Percentiles rank a stretch among this genome's conserved stretches.
Evolutionary conservation across 1,139 yeast genomes (phyloP).

Genomic region (Hansenula lynferdii): DNA sequence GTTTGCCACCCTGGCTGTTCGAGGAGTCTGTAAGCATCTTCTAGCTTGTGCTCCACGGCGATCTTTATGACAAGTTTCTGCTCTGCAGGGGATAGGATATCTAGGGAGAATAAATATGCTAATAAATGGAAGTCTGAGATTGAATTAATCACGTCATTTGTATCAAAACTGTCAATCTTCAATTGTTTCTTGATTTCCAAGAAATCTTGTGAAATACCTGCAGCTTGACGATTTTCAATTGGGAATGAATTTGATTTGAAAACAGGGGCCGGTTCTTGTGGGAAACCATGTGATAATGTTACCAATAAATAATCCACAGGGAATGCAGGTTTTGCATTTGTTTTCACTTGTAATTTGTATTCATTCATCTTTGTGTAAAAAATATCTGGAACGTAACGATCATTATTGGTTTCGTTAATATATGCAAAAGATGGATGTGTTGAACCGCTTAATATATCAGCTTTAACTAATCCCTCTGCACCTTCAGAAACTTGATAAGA

Average conservation of each 20-base stretch:
- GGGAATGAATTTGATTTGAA: constrained; percentile 50
- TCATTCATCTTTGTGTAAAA: constrained; percentile 83
- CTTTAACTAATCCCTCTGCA: constrained; percentile 85
- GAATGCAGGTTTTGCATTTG: constrained; percentile 91
- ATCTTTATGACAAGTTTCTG: constrained; percentile 39
- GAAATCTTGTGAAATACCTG: constrained; percentile 73
- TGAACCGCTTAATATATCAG: constrained; percentile 82
- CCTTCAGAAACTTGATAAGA: constrained; percentile 86
- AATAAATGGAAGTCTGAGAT: constrained; percentile 72
- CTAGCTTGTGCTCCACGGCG: constrained; percentile 32
- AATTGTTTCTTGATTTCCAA: constrained; percentile 43
- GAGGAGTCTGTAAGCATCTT: constrained; percentile 48
- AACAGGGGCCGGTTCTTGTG: constrained; percentile 51
- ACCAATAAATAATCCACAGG: constrained; percentile 92
- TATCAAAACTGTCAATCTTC: constrained; percentile 31
- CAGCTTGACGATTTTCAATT: constrained; percentile 70
- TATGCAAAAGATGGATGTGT: constrained; percentile 89
- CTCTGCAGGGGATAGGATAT: constrained; percentile 51
- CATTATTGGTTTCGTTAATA: constrained; percentile 64
- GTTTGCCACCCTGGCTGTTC: constrained; percentile 79
- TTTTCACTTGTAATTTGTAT: constrained; percentile 81
- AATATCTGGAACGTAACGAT: constrained; percentile 91
- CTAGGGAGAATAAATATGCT: constrained; percentile 47
- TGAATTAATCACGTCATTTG: constrained; percentile 34
- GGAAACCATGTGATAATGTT: constrained; percentile 91